phyloP scores from a whole-genome alignment of 2,329 filamentous ascomycete species.

The Acrodontium crateriforme region DNA sequence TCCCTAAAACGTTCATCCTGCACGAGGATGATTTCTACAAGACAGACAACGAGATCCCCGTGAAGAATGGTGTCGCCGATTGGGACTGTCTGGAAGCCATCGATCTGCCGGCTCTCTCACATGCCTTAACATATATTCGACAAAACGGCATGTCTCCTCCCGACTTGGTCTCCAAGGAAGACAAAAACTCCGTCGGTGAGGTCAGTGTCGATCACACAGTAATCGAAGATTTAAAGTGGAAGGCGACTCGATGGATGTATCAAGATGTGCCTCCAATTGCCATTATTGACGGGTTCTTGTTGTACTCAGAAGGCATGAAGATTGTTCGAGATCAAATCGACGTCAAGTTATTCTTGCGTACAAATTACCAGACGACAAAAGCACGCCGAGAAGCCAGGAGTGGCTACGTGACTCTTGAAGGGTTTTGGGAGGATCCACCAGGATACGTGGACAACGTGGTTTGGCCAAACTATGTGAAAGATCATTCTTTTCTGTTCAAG shows the following conservation, averaged over 20 bases:
- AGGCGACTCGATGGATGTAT: constrained; percentile 14
- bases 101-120: constrained; percentile 53
- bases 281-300: constrained; percentile 77
- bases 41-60: constrained; percentile 53
- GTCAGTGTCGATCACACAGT: constrained; percentile 26
- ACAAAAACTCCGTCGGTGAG: constrained; percentile 37
- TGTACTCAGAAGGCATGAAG: constrained; percentile 51
- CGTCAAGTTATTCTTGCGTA: constrained; percentile 63
- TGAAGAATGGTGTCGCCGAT: constrained; percentile 46
- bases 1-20: constrained; percentile 61
- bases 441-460: constrained; percentile 90
- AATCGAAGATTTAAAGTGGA: constrained; percentile 19
- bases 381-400: constrained; percentile 51
- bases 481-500: constrained; percentile 71
- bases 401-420: constrained; percentile 66
- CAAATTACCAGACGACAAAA: constrained; percentile 50
- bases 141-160: constrained; percentile 48
- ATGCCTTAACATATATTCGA: constrained; percentile 57
- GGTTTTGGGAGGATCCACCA: constrained; percentile 90
- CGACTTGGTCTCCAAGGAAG: constrained; percentile 41
- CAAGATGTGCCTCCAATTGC: constrained; percentile 37
- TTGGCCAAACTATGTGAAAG: constrained; percentile 82
- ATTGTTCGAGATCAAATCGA: constrained; percentile 49
- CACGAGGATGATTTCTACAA: constrained; percentile 96
- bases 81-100: constrained; percentile 85